Evolutionary conservation across 192 early-diverging fungal genomes (phyloP).

Genomic region (Coemansia sp.): DNA sequence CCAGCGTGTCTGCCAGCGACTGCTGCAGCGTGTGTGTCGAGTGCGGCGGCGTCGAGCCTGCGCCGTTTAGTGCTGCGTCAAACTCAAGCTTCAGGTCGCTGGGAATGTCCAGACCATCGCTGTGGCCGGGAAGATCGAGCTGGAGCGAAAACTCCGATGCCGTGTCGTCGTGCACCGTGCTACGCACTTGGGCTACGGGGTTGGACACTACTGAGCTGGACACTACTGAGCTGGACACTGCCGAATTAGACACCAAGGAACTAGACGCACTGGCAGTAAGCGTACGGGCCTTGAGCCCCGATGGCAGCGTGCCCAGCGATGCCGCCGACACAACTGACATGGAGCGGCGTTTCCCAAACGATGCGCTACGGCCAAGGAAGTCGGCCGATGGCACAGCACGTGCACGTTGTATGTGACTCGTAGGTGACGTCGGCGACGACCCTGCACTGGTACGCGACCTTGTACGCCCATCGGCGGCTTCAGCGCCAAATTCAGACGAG

Average conservation of each 20-base stretch:
- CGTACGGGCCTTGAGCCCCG: background rate
- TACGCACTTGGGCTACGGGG: background rate
- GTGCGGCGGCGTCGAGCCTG: constrained; percentile 29
- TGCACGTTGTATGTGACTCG: background rate
- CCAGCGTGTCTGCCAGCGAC: constrained; percentile 10
- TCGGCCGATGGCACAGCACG: background rate
- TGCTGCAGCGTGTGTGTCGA: constrained; percentile 20
- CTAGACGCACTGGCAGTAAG: background rate
- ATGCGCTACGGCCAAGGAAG: constrained; percentile 8
- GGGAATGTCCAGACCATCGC: constrained; percentile 37
- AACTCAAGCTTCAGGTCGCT: constrained; percentile 52
- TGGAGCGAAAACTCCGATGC: constrained; percentile 44
- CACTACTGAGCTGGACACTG: background rate
- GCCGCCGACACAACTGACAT: constrained; percentile 43
- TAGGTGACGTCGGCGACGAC: constrained; percentile 29
- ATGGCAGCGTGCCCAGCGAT: constrained; percentile 6
- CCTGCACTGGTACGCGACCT: constrained; percentile 35
- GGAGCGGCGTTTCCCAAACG: constrained; percentile 38
- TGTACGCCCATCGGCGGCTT: constrained; percentile 11
- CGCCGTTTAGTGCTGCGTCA: constrained; percentile 39
- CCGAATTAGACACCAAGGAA: background rate
- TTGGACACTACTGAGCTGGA: background rate
- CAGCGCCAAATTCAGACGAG: constrained; percentile 21
- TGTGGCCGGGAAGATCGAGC: constrained; percentile 32
- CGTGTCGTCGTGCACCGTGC: constrained; percentile 15